These are phyloP conservation scores for Meira nashicola DNA, from an alignment of 1,284 basidiomycete genomes.

Conservation along the genomic window DNA sequence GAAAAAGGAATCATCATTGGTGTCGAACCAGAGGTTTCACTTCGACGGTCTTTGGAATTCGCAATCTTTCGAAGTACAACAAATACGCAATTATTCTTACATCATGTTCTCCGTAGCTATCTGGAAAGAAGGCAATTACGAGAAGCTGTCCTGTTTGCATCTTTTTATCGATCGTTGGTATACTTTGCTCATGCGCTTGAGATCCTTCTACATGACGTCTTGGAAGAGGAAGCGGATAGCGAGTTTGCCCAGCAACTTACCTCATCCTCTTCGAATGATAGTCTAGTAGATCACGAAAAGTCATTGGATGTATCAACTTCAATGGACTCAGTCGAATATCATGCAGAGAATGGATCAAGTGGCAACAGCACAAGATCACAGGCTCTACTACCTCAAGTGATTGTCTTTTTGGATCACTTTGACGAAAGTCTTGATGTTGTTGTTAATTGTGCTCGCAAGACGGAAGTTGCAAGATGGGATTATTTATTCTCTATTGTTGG, in stretches of 20 bases:
- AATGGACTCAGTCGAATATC: slow-evolving; percentile 7
- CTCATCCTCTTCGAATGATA: slow-evolving; percentile 4
- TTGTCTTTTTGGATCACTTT: slow-evolving; percentile 93
- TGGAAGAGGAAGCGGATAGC: slow-evolving; percentile 74
- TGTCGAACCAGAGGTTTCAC: slow-evolving; percentile 78
- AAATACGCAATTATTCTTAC: slow-evolving; percentile 90
- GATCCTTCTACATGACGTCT: slow-evolving; percentile 83
- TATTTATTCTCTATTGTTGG: slow-evolving; percentile 85
- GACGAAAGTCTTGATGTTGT: slow-evolving; percentile 84
- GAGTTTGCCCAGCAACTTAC: slow-evolving; percentile 17
- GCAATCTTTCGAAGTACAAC: slow-evolving; percentile 87
- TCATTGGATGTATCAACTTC: background rate
- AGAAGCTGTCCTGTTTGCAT: slow-evolving; percentile 74
- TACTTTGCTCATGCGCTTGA: slow-evolving; percentile 93
- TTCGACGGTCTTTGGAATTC: slow-evolving; percentile 75
- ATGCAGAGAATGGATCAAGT: no score
- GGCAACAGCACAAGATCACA: slow-evolving; percentile 43
- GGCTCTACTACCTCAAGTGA: slow-evolving; percentile 64
- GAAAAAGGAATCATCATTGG: slow-evolving; percentile 98
- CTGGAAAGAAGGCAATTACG: slow-evolving; percentile 56
- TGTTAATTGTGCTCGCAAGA: slow-evolving; percentile 93
- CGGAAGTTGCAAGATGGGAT: slow-evolving; percentile 85
- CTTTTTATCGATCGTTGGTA: slow-evolving; percentile 78
- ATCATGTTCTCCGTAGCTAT: slow-evolving; percentile 81
- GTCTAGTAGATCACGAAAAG: background rate